A percentile compares a stretch with the other conserved stretches of the same genome.
These are phyloP conservation scores for Plasmodium falciparum DNA, from an alignment of 169 alveolate species.

Conservation along the genomic window DNA sequence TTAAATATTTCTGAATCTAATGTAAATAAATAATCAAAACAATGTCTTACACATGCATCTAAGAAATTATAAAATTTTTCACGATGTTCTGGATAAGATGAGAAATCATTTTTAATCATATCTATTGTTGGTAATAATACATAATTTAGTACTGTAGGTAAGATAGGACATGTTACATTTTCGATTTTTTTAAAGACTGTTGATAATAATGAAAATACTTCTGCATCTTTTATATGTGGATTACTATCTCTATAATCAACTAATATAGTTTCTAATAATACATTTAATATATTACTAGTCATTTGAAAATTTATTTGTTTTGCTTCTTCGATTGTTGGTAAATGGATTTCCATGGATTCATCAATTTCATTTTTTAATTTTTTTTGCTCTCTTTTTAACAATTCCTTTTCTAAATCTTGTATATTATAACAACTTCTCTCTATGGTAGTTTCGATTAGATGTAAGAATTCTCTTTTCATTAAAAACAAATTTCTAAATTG, in stretches of 20 bases:
- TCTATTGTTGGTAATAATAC: slow-evolving; percentile 90
- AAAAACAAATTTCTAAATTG: slow-evolving; percentile 76
- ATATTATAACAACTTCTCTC: slow-evolving; percentile 78
- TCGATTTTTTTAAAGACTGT: slow-evolving; percentile 84
- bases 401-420: slow-evolving; percentile 69
- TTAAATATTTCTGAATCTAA: slow-evolving; percentile 88
- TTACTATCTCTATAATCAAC: slow-evolving; percentile 82
- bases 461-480: slow-evolving; percentile 83
- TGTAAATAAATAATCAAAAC: slow-evolving; percentile 86
- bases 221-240: slow-evolving; percentile 86
- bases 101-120: slow-evolving; percentile 93
- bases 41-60: slow-evolving; percentile 87
- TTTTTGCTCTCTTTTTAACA: slow-evolving; percentile 69
- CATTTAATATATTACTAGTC: slow-evolving; percentile 79
- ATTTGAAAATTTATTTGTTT: slow-evolving; percentile 78
- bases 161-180: slow-evolving; percentile 83
- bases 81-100: slow-evolving; percentile 93
- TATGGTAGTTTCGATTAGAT: slow-evolving; percentile 84
- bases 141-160: slow-evolving; percentile 88
- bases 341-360: slow-evolving; percentile 51
- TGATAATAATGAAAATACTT: slow-evolving; percentile 82
- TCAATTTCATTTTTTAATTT: slow-evolving; percentile 71
- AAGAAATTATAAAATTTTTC: slow-evolving; percentile 90
- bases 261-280: slow-evolving; percentile 78
- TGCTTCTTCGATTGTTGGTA: slow-evolving; percentile 78